Percentiles rank a stretch among this genome's conserved stretches.
These are phyloP conservation scores for Vigna trinervia DNA, from an alignment of 306 rosid species.

Conservation along the genomic window DNA sequence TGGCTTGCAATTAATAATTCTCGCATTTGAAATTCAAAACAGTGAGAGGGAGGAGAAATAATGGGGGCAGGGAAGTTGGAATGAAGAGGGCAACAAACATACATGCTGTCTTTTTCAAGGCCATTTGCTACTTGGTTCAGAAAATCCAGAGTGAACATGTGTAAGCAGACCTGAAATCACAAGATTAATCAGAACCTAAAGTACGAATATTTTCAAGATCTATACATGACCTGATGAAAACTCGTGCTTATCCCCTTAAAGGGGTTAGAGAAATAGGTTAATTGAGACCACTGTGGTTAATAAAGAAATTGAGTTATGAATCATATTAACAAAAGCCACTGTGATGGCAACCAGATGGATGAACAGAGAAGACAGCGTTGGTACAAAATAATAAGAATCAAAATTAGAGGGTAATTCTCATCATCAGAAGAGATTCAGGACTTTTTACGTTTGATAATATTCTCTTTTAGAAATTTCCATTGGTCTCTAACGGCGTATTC, in stretches of 20 bases:
- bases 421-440: background rate
- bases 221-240: conserved; percentile 12
- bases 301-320: conserved; percentile 17
- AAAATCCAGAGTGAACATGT: conserved; percentile 97
- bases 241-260: conserved; percentile 8
- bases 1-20: conserved; percentile 22
- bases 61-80: conserved; percentile 28
- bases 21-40: conserved; percentile 25
- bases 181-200: conserved; percentile 38
- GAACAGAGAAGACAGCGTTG: conserved; percentile 14
- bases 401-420: conserved; percentile 14
- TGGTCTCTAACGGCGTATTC: background rate
- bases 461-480: background rate
- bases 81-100: conserved; percentile 45
- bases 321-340: conserved; percentile 4
- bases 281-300: conserved; percentile 24
- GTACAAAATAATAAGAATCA: conserved; percentile 7
- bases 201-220: background rate
- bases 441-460: no score
- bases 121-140: conserved; percentile 97
- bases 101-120: conserved; percentile 98
- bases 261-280: conserved; percentile 14
- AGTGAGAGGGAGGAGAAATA: conserved; percentile 25
- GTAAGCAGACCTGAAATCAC: conserved; percentile 87
- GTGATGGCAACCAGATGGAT: conserved; percentile 16